These are phyloP conservation scores for Globisporangium spinosum DNA, from an alignment of 352 stramenopile species.

Conservation along the genomic window DNA sequence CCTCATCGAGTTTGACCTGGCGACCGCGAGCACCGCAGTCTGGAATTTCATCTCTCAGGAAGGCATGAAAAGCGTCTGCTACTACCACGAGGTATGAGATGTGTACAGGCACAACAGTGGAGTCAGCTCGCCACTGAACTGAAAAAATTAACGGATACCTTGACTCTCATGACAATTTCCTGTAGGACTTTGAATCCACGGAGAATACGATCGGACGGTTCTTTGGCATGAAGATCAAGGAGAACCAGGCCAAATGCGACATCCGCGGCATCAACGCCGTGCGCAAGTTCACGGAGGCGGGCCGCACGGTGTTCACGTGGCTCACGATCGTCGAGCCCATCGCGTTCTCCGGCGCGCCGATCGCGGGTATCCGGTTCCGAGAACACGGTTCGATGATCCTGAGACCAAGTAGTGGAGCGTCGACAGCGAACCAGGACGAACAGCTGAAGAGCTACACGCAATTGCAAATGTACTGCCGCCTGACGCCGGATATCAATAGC, in stretches of 20 bases:
- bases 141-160: not conserved
- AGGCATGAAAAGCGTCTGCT: conserved; percentile 11
- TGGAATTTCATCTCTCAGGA: conserved; percentile 5
- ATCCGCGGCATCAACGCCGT: not conserved
- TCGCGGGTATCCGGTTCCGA: not conserved
- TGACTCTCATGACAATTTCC: not conserved
- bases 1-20: not conserved
- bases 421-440: not conserved
- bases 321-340: not conserved
- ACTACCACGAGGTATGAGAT: conserved; percentile 4
- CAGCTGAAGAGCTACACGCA: not conserved
- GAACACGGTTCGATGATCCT: not conserved
- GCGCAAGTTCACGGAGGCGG: not conserved
- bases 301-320: not conserved
- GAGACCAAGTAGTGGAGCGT: not conserved
- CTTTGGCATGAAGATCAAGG: conserved; percentile 8
- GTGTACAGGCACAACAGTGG: no score
- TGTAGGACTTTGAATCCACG: not conserved
- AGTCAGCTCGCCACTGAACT: not conserved
- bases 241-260: not conserved
- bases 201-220: not conserved
- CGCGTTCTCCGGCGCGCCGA: not conserved
- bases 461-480: not conserved
- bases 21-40: not conserved
- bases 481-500: not conserved